Evolutionary conservation across 768 basidiomycete species (phyloP), one percentile per base, ranked within the genome.

Genomic region (Pholiota conissans): DNA sequence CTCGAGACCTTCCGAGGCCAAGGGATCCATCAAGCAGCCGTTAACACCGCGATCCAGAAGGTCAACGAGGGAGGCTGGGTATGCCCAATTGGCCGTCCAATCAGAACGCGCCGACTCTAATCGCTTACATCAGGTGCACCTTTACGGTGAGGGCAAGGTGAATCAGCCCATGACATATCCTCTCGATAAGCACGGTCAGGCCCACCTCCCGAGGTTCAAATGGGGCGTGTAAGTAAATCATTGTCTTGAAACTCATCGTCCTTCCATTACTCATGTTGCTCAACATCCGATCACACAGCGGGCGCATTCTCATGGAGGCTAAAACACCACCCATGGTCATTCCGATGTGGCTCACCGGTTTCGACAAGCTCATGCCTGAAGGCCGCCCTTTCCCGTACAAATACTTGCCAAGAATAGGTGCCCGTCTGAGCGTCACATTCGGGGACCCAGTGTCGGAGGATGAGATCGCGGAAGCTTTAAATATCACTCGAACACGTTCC

Each of bases 361-460:
- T 95, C 62, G 91, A 98, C 66, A 78, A 84, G 61, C 76, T 97
- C 16, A 95, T 98, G 94, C 91, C 93, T 40, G 94, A 93, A 71
- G 84, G 87, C 28, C 85, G 95, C 18, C 64, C 76, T 1, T 88
- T 84, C 64, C 94, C 93, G 3, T 82, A 79, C 76, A 91, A 89
- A 60, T 87, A 81, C 68, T 56, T 89, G 63, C 85, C 95, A 37
- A 78, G 84, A 59, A 69, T 79, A 29, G 79, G 91, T 60, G 75
- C 84, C 11, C 75, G 75, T 32, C 77, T 97, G 32, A 84, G 84
- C 63, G 80, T 98, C 52, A 87, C 90, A 0, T 89, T 96, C 64
- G 95, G 95, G 20, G 73, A 84, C 37, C 93, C 93, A 1, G 74
- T 95, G 48, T 77, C 82, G 22, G 57, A 74, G 0, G 69, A 74